Percentiles rank a stretch among this genome's conserved stretches.
phyloP scores from a whole-genome alignment of 257 asterid genomes.

The Solanum piurae region DNA sequence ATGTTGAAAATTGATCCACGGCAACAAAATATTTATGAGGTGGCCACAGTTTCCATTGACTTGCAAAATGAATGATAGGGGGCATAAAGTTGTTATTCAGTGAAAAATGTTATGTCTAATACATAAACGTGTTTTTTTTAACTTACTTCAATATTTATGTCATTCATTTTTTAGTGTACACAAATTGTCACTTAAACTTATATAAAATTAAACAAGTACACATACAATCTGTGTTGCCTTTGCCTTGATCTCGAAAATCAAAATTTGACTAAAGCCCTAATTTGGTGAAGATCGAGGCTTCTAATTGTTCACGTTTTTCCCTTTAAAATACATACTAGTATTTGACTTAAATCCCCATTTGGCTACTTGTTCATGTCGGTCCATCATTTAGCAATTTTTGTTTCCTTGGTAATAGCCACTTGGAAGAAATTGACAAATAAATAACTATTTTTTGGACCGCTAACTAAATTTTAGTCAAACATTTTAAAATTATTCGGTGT shows the following conservation, averaged over 20 bases:
- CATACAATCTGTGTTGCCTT: background rate
- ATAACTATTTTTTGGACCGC: background rate
- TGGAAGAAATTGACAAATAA: background rate
- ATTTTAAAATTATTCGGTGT: background rate
- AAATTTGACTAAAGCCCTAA: background rate
- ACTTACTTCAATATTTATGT: no score
- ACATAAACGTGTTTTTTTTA: no score
- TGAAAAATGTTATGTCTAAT: no score
- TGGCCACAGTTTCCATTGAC: background rate
- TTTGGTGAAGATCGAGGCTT: background rate
- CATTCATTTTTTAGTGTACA: no score
- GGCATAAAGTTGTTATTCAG: no score
- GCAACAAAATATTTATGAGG: background rate
- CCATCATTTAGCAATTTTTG: background rate
- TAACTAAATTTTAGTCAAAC: background rate
- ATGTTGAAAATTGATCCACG: background rate
- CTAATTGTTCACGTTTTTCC: background rate
- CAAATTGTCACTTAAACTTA: no score
- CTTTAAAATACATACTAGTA: background rate
- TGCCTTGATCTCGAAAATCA: background rate
- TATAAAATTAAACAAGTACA: no score
- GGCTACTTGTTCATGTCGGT: background rate
- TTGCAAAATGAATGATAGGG: no score
- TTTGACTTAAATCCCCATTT: background rate
- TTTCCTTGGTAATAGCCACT: background rate